Conservation (phyloP, 192 early-diverging fungal genomes). For the Lunasporangiospora selenospora region DNA sequence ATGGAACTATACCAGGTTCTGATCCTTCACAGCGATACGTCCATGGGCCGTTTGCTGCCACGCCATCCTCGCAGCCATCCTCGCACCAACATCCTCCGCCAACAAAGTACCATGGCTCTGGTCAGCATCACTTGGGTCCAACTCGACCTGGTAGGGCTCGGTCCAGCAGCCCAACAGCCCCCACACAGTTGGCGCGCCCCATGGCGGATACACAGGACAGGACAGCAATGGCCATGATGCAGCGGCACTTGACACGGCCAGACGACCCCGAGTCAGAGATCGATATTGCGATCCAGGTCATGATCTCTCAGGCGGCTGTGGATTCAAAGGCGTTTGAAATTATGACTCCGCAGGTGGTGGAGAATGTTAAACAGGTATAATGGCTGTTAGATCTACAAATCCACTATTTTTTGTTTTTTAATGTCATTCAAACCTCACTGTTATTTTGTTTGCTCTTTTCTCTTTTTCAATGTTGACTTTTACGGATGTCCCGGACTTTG, state of each 20-base stretch:
- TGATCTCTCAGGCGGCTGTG: constrained; percentile 60
- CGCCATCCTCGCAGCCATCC: not conserved
- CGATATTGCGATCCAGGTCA: constrained; percentile 54
- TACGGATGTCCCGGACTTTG: too few species aligned
- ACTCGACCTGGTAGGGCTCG: not conserved
- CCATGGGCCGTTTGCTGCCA: too few species aligned
- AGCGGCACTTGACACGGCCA: constrained; percentile 19
- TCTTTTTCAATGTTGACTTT: not conserved
- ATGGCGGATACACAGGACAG: constrained; percentile 16
- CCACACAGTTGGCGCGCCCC: not conserved
- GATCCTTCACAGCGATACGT: not conserved
- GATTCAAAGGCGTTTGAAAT: constrained; percentile 63
- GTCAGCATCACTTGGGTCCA: constrained; percentile 4
- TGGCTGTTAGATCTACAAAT: not conserved
- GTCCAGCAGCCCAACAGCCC: not conserved
- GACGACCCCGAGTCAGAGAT: constrained; percentile 46
- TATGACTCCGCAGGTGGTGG: constrained; percentile 58
- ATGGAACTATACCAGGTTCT: not conserved
- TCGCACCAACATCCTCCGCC: not conserved
- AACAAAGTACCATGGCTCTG: too few species aligned
- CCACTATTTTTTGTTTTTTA: not conserved
- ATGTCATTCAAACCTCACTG: not conserved
- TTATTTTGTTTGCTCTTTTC: not conserved
- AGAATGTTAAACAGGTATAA: constrained; percentile 59
- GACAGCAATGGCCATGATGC: constrained; percentile 43